Conservation (phyloP, 345 rosid genomes). For the Salix caprea region DNA sequence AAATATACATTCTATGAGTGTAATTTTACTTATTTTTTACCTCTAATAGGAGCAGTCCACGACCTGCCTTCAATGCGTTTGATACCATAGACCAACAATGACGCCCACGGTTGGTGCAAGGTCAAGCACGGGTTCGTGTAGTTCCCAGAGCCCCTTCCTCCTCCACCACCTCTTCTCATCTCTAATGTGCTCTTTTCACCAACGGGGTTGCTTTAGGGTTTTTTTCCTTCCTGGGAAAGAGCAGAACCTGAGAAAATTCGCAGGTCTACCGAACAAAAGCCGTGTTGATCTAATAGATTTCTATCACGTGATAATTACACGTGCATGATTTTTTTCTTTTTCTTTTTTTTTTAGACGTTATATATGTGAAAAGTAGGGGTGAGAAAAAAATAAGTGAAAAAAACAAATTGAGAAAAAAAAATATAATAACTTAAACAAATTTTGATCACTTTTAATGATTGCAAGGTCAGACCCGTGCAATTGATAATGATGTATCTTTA, state of each 20-base stretch:
- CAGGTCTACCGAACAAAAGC: neutral
- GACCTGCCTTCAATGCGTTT: constrained; percentile 93
- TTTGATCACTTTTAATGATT: too few species aligned
- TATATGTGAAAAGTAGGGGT: too few species aligned
- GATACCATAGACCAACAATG: constrained; percentile 73
- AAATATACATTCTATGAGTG: neutral
- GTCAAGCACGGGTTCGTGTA: constrained; percentile 80
- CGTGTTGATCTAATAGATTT: neutral
- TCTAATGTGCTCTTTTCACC: neutral
- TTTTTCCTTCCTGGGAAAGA: neutral
- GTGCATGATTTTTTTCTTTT: neutral
- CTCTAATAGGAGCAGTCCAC: constrained; percentile 87
- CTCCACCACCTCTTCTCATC: constrained; percentile 8
- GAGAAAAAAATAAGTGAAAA: too few species aligned
- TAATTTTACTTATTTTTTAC: constrained; percentile 19
- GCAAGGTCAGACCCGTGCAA: too few species aligned
- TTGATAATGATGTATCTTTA: too few species aligned
- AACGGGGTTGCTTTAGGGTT: neutral
- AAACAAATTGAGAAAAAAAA: too few species aligned
- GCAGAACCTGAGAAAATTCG: neutral
- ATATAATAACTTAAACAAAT: too few species aligned
- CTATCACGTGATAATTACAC: neutral
- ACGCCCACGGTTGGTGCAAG: constrained; percentile 98
- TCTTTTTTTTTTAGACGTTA: too few species aligned
- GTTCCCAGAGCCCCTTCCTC: constrained; percentile 48